A percentile compares a stretch with the other conserved stretches of the same genome.
Evolutionary conservation across 208 protist species (phyloP).

Genomic region (Willaertia magna): DNA sequence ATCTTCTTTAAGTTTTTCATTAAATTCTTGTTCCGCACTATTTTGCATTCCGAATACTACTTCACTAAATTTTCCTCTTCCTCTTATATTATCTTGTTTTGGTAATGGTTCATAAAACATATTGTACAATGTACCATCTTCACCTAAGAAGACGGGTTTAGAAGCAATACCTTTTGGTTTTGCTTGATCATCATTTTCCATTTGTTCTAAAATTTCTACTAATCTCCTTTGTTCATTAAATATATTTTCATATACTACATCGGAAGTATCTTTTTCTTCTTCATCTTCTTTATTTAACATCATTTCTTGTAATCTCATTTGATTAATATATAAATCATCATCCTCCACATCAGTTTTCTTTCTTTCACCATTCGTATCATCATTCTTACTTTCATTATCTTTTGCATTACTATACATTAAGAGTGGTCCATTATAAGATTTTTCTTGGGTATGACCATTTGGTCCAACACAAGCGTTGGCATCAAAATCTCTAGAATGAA

Average conservation of each 20-base stretch:
- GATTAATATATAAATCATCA: not conserved
- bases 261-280: not conserved
- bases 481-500: not conserved
- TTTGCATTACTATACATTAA: not conserved
- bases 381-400: not conserved
- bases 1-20: not conserved
- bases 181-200: not conserved
- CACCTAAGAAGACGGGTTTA: not conserved
- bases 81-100: not conserved
- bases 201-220: not conserved
- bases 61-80: not conserved
- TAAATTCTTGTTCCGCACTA: not conserved
- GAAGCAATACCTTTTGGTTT: not conserved
- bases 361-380: not conserved
- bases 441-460: not conserved
- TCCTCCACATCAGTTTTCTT: not conserved
- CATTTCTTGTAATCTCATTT: not conserved
- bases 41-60: not conserved
- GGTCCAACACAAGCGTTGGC: not conserved
- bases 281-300: not conserved
- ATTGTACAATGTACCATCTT: slow-evolving; percentile 6
- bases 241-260: not conserved
- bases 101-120: not conserved
- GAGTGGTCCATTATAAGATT: not conserved
- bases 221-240: not conserved